phyloP scores from a whole-genome alignment of 2,329 filamentous ascomycete species.

The Cercospora zeina region DNA sequence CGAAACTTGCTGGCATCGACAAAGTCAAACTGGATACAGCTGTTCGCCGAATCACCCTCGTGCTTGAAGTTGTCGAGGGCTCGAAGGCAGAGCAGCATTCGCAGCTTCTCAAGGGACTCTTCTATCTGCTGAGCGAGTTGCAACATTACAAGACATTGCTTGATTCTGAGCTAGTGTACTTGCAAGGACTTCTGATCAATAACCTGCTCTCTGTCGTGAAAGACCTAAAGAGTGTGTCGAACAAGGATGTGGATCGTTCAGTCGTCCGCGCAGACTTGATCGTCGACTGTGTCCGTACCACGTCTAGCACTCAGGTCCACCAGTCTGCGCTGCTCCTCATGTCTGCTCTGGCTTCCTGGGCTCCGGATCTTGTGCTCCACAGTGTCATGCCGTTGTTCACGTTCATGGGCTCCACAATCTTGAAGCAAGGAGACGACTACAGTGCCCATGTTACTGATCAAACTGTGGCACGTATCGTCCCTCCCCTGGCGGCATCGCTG shows the following conservation, averaged over 20 bases:
- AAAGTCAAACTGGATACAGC: constrained; percentile 66
- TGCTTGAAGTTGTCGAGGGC: constrained; percentile 82
- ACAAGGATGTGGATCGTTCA: constrained; percentile 66
- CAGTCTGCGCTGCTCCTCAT: constrained; percentile 87
- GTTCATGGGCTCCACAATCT: constrained; percentile 89
- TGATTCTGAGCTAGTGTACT: constrained; percentile 83
- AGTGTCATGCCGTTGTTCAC: constrained; percentile 99
- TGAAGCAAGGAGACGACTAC: constrained; percentile 93
- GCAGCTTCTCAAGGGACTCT: constrained; percentile 74
- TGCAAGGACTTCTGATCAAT: constrained; percentile 80
- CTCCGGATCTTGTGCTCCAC: constrained; percentile 87
- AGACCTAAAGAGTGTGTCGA: constrained; percentile 58
- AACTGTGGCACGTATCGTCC: constrained; percentile 91
- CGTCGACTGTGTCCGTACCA: constrained; percentile 90
- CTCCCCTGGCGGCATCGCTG: constrained; percentile 82
- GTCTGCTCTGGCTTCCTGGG: constrained; percentile 79
- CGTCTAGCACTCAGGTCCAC: constrained; percentile 88
- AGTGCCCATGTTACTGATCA: constrained; percentile 93
- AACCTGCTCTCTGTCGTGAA: constrained; percentile 83
- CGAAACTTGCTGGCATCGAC: constrained; percentile 61
- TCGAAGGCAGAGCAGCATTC: constrained; percentile 74
- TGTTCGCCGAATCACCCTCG: constrained; percentile 77
- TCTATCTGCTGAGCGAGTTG: constrained; percentile 80
- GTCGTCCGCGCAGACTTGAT: constrained; percentile 85
- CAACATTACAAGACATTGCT: constrained; percentile 80